These are phyloP conservation scores for Clonostachys rosea DNA, from an alignment of 2,329 filamentous ascomycete genomes.

Conservation along the genomic window DNA sequence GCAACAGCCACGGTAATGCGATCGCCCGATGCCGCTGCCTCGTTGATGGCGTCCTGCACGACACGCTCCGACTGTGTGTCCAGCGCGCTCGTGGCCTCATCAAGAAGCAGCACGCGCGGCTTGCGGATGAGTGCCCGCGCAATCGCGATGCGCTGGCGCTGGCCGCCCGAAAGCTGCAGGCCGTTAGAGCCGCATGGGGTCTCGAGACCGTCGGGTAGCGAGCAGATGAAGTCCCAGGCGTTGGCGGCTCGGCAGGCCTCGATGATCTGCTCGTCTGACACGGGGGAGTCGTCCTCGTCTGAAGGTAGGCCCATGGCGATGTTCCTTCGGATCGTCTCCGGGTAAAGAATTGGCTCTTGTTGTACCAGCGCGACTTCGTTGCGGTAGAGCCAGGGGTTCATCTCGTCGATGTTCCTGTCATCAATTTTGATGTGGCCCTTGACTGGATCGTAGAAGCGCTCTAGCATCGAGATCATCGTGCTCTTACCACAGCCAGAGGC, in stretches of 20 bases:
- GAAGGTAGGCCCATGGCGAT: constrained; percentile 70
- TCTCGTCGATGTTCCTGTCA: constrained; percentile 70
- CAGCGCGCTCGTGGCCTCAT: constrained; percentile 4
- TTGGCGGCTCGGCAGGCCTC: constrained; percentile 86
- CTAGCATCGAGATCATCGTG: constrained; percentile 86
- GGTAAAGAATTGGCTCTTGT: constrained; percentile 92
- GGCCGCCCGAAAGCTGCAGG: constrained; percentile 78
- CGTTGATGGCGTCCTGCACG: constrained; percentile 80
- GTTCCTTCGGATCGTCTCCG: constrained; percentile 87
- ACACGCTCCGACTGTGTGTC: constrained; percentile 70
- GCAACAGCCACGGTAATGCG: constrained; percentile 92
- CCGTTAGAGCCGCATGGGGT: constrained; percentile 88
- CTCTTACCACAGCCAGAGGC: constrained; percentile 92
- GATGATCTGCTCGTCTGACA: constrained; percentile 64
- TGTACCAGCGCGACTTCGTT: constrained; percentile 81
- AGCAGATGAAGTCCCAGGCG: constrained; percentile 88
- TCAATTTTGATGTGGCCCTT: constrained; percentile 79
- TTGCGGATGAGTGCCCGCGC: constrained; percentile 87
- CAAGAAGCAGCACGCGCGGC: constrained; percentile 68
- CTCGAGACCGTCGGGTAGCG: constrained; percentile 78
- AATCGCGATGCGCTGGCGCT: constrained; percentile 93
- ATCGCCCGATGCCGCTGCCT: constrained; percentile 65
- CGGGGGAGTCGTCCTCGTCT: constrained; percentile 39
- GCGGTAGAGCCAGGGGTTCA: constrained; percentile 86
- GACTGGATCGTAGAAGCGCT: constrained; percentile 91